Percentiles rank a stretch among this genome's conserved stretches.
Evolutionary conservation across 768 basidiomycete genomes (phyloP).

Genomic region (Rhodosporidiobolus odoratus): DNA sequence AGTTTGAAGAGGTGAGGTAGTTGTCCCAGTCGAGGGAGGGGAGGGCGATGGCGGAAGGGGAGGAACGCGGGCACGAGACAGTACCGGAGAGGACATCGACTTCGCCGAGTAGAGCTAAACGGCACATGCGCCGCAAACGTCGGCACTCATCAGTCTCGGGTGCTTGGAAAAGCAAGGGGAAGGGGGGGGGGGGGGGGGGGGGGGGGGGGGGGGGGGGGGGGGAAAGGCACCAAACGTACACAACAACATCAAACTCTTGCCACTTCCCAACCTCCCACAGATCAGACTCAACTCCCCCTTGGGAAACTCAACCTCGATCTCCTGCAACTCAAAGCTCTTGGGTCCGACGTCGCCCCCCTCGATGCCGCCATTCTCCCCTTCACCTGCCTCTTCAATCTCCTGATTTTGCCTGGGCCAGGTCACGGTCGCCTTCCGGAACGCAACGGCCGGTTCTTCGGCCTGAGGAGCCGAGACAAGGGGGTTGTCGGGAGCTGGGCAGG

Average conservation of each 20-base stretch:
- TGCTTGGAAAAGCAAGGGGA: too few relatives aligned
- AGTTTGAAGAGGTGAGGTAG: constrained; percentile 29
- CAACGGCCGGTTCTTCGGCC: constrained; percentile 38
- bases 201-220: too few relatives aligned
- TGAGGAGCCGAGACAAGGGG: neutral
- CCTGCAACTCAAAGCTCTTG: constrained; percentile 48
- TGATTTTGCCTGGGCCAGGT: constrained; percentile 34
- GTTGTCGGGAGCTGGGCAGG: neutral
- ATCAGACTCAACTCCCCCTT: constrained; percentile 56
- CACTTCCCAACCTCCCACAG: constrained; percentile 30
- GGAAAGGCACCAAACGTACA: constrained; percentile 5
- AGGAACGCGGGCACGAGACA: constrained; percentile 27
- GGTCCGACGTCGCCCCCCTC: neutral
- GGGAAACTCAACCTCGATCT: constrained; percentile 60
- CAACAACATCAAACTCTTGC: constrained; percentile 37
- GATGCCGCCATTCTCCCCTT: constrained; percentile 3
- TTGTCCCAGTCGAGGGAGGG: constrained; percentile 40
- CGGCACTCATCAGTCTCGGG: too few relatives aligned
- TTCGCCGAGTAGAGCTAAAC: constrained; percentile 42
- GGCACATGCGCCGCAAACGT: too few relatives aligned
- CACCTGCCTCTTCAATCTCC: neutral
- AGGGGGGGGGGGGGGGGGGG: too few relatives aligned
- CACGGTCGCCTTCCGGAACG: constrained; percentile 46
- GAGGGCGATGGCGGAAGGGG: constrained; percentile 36
- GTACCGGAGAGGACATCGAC: constrained; percentile 41